Evolutionary conservation across 345 rosid species (phyloP), one percentile per base, ranked within the genome.

Genomic region (Gossypium arboreum): DNA sequence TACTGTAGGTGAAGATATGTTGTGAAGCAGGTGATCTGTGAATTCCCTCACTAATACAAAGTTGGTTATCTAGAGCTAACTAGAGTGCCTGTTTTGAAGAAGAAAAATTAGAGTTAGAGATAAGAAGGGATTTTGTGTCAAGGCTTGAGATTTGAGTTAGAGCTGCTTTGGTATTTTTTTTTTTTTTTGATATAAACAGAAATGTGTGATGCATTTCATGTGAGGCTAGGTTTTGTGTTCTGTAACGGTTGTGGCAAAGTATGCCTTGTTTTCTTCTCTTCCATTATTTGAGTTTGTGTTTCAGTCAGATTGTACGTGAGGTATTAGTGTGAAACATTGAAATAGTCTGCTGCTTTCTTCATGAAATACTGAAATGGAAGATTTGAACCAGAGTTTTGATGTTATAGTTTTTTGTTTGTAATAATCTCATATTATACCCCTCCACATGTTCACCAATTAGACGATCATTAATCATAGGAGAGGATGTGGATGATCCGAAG

Each of bases 151-250:
- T 88, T 84, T 80, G 86, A 83, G 83, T 78, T 84, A 76, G 84
- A 79, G 63, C 81, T 79, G 76, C 66, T 50, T 71, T 51, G n/a
- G 7, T 4, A 1, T 51, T 15, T 73, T 80, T 24, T 22, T 80
- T 24, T 22, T 24, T 1, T 24, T 75, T 79, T 78, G 90, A 64
- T 84, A 83, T 79, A 81, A 81, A 80, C 74, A 81, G 82, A 84
- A 84, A 81, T 86, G 89, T 86, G 85, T 87, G 88, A 84, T 76
- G 91, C 91, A 88, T 88, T 92, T 87, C 86, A 67, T 81, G 89
- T 78, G 92, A 92, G 92, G 88, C 86, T 73, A 76, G 88, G 59
- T 81, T 85, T 72, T 18, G 63, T 73, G 76, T 79, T 62, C 70
- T 76, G 79, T 79, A 74, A 79, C 68, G 72, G 80, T 76, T 81